phyloP scores from a whole-genome alignment of 2,329 filamentous ascomycete species.

The Purpureocillium lavendulum region DNA sequence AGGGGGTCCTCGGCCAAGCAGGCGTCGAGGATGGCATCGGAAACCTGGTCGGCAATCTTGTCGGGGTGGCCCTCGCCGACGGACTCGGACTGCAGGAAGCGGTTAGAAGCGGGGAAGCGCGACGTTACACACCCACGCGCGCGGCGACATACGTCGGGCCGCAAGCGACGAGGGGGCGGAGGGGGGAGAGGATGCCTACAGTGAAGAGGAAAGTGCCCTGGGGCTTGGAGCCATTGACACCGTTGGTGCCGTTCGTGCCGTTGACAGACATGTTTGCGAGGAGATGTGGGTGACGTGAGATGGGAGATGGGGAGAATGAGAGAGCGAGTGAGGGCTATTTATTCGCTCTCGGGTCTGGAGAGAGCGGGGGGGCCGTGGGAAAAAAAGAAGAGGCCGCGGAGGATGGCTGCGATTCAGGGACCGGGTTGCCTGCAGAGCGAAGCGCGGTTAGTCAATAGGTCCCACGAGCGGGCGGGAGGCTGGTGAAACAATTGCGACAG shows the following conservation, averaged over 20 bases:
- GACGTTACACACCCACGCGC: not conserved
- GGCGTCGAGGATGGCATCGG: conserved; percentile 96
- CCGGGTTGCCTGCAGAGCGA: too few relatives aligned
- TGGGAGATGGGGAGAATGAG: conserved; percentile 10
- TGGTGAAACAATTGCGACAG: too few relatives aligned
- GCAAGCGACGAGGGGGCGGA: not conserved
- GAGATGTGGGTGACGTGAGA: conserved; percentile 9
- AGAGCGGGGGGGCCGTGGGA: not conserved
- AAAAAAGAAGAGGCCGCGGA: conserved; percentile 2
- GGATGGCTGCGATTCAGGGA: conserved; percentile 1
- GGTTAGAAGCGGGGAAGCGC: conserved; percentile 14
- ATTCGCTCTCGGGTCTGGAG: not conserved
- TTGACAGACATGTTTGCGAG: conserved; percentile 28
- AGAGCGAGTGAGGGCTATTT: not conserved
- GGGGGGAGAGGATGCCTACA: conserved; percentile 30
- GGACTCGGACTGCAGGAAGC: conserved; percentile 60
- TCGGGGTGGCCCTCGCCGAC: conserved; percentile 89
- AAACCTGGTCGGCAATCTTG: conserved; percentile 98
- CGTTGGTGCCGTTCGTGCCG: conserved; percentile 36
- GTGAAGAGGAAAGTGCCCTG: conserved; percentile 78
- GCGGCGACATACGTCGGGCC: not conserved
- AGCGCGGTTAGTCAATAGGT: too few relatives aligned
- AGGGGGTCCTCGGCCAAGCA: conserved; percentile 90
- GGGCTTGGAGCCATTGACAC: conserved; percentile 20
- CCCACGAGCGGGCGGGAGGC: too few relatives aligned